These are phyloP conservation scores for Aspergillus sojae DNA, from an alignment of 2,329 filamentous ascomycete genomes.

Conservation along the genomic window DNA sequence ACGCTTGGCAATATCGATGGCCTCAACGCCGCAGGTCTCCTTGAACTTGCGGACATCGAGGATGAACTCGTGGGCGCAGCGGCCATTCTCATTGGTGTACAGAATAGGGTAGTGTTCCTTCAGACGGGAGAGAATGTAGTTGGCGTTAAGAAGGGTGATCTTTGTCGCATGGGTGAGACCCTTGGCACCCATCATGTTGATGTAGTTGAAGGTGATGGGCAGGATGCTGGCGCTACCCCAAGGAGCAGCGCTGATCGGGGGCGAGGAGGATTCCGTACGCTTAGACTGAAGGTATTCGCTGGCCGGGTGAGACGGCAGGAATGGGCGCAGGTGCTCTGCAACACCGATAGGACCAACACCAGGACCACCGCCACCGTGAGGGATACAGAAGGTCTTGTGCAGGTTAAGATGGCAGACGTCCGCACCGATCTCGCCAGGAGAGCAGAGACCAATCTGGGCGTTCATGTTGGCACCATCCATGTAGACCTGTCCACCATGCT, in stretches of 20 bases:
- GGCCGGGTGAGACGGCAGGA: slow-evolving; percentile 72
- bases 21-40: slow-evolving; percentile 80
- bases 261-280: slow-evolving; percentile 55
- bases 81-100: slow-evolving; percentile 86
- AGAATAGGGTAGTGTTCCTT: slow-evolving; percentile 84
- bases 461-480: slow-evolving; percentile 99
- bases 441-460: slow-evolving; percentile 93
- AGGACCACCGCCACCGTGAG: slow-evolving; percentile 90
- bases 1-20: slow-evolving; percentile 93
- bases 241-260: slow-evolving; percentile 74
- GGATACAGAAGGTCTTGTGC: slow-evolving; percentile 99
- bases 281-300: slow-evolving; percentile 51
- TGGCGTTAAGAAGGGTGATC: slow-evolving; percentile 91
- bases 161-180: slow-evolving; percentile 89
- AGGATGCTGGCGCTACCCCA: slow-evolving; percentile 90
- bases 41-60: slow-evolving; percentile 85
- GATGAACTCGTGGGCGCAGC: slow-evolving; percentile 97
- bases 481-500: slow-evolving; percentile 89
- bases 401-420: slow-evolving; percentile 97
- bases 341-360: slow-evolving; percentile 94
- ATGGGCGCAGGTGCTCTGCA: slow-evolving; percentile 74
- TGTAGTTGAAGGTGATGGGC: slow-evolving; percentile 93
- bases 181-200: slow-evolving; percentile 84
- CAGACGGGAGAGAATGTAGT: slow-evolving; percentile 90
- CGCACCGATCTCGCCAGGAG: slow-evolving; percentile 90